Percentiles rank a stretch among this genome's conserved stretches.
Evolutionary conservation across 352 stramenopile species (phyloP).

Genomic region (Aphanomyces astaci): DNA sequence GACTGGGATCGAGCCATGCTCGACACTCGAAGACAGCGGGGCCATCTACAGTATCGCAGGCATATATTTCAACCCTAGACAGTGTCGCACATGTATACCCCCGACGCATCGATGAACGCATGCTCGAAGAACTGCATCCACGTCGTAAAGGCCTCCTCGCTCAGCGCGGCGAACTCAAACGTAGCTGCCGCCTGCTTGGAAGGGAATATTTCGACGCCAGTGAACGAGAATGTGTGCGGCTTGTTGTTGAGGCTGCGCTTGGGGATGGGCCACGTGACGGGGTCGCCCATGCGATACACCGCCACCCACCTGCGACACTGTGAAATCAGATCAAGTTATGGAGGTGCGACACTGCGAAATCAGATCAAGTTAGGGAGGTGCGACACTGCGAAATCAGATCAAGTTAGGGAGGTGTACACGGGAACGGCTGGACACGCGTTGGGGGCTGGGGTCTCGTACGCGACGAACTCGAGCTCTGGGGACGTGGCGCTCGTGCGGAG

Average conservation of each 20-base stretch:
- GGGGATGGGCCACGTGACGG: background rate
- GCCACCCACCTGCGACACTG: no score
- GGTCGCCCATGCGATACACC: conserved; percentile 11
- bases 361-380: no score
- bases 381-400: no score
- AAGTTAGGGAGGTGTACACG: no score
- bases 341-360: no score
- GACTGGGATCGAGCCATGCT: background rate
- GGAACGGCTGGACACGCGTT: background rate
- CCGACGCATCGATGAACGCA: conserved; percentile 1
- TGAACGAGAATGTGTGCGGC: conserved; percentile 13
- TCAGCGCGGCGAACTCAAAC: conserved; percentile 13
- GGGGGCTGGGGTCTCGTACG: background rate
- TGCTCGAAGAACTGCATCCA: conserved; percentile 20
- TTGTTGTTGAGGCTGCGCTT: conserved; percentile 21
- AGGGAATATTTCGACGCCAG: background rate
- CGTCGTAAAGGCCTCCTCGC: background rate
- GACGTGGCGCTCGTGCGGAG: background rate
- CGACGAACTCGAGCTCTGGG: conserved; percentile 1
- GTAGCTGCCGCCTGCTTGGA: background rate
- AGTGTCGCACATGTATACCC: background rate
- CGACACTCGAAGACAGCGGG: background rate
- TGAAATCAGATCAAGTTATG: no score
- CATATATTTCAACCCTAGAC: no score
- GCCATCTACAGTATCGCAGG: background rate